Conservation (phyloP, 768 basidiomycete genomes). For the Podaxis sp. region DNA sequence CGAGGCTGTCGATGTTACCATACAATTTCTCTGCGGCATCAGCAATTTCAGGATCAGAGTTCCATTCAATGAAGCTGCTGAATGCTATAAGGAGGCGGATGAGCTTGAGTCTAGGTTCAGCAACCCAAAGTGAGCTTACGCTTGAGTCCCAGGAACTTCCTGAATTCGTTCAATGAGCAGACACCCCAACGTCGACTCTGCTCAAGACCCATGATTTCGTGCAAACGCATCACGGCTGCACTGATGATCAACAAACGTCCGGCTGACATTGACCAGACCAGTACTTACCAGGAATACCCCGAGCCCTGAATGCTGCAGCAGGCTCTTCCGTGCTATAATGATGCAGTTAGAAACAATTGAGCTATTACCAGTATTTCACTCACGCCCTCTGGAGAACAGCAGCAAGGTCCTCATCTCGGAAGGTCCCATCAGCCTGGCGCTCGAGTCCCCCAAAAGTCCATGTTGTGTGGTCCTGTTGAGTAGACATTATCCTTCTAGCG, state of each 20-base stretch:
- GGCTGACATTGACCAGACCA: background rate
- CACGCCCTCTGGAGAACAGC: conserved; percentile 66
- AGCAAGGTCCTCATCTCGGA: conserved; percentile 74
- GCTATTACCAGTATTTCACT: conserved; percentile 23
- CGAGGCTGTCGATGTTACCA: conserved; percentile 71
- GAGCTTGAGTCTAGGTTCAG: background rate
- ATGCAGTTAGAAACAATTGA: background rate
- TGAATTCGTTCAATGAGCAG: conserved; percentile 83
- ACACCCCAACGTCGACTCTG: conserved; percentile 77
- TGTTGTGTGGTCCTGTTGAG: conserved; percentile 47
- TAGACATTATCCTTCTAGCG: conserved; percentile 35
- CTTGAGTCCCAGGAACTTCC: conserved; percentile 78
- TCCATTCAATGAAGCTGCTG: conserved; percentile 78
- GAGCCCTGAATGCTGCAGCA: conserved; percentile 74
- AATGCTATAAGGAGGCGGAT: conserved; percentile 46
- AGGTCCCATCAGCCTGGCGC: conserved; percentile 58
- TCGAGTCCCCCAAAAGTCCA: conserved; percentile 68
- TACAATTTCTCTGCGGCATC: conserved; percentile 77
- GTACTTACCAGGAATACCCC: conserved; percentile 60
- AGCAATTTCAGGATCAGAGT: conserved; percentile 67
- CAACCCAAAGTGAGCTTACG: conserved; percentile 39
- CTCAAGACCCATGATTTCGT: conserved; percentile 86
- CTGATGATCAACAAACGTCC: background rate
- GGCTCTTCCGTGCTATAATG: conserved; percentile 61
- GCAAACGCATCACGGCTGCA: conserved; percentile 61